phyloP scores from a whole-genome alignment of 1,284 basidiomycete genomes.

The Moesziomyces aphidis region DNA sequence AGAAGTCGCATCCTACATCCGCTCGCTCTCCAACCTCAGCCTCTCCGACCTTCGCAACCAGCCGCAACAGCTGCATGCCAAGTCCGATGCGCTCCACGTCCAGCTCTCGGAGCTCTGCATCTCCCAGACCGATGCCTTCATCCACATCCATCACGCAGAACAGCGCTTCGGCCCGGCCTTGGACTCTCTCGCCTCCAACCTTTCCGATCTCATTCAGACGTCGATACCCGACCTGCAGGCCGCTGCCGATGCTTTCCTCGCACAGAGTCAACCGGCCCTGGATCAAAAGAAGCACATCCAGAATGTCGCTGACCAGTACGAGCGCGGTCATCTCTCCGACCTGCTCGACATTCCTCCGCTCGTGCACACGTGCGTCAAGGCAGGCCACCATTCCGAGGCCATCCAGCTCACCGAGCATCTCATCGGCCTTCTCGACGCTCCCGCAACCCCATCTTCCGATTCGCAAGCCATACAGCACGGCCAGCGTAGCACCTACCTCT shows the following conservation, averaged over 20 bases:
- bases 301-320: constrained; percentile 40
- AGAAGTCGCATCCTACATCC: constrained; percentile 35
- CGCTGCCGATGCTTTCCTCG: constrained; percentile 23
- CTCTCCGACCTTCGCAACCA: constrained; percentile 38
- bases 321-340: constrained; percentile 89
- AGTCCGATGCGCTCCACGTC: constrained; percentile 35
- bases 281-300: constrained; percentile 23
- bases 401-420: constrained; percentile 82
- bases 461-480: not conserved
- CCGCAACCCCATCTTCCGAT: not conserved
- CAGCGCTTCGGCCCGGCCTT: constrained; percentile 40
- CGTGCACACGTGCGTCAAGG: constrained; percentile 89
- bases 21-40: constrained; percentile 43
- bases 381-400: constrained; percentile 89
- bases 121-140: constrained; percentile 50
- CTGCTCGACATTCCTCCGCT: constrained; percentile 88
- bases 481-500: constrained; percentile 68
- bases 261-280: constrained; percentile 21
- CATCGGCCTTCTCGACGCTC: constrained; percentile 68
- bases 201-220: constrained; percentile 21
- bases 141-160: constrained; percentile 43
- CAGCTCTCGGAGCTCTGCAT: constrained; percentile 51
- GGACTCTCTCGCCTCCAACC: constrained; percentile 13
- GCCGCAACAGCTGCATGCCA: constrained; percentile 33
- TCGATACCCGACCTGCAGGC: constrained; percentile 29